These are phyloP conservation scores for Rhizopogon vesiculosus DNA, from an alignment of 768 basidiomycete species.

Conservation along the genomic window DNA sequence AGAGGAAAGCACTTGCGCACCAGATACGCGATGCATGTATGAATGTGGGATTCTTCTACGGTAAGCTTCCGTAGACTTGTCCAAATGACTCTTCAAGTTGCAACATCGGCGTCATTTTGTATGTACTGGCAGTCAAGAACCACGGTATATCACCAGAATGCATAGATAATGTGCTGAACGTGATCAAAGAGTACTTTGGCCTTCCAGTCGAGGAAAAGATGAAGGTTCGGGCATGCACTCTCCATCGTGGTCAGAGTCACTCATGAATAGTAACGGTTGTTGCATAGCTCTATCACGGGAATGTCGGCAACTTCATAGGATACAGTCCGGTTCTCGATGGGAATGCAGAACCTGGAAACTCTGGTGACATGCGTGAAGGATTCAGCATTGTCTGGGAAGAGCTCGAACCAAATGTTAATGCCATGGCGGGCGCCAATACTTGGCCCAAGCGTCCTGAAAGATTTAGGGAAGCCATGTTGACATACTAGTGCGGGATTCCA, in stretches of 20 bases:
- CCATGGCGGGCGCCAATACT: conserved; percentile 68
- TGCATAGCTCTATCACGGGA: conserved; percentile 61
- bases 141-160: conserved; percentile 61
- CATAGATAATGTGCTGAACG: conserved; percentile 41
- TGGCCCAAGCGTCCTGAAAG: conserved; percentile 67
- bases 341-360: conserved; percentile 63
- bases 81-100: background rate
- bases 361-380: conserved; percentile 90
- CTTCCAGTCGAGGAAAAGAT: conserved; percentile 60
- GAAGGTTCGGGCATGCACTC: conserved; percentile 37
- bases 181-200: conserved; percentile 59
- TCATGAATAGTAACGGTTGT: background rate
- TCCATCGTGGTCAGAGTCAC: background rate
- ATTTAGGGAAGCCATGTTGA: conserved; percentile 55
- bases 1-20: conserved; percentile 43
- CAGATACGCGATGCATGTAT: conserved; percentile 73
- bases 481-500: conserved; percentile 57
- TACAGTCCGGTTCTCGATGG: conserved; percentile 66
- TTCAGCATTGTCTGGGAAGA: conserved; percentile 82
- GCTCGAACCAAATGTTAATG: conserved; percentile 37
- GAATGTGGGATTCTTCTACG: conserved; percentile 83
- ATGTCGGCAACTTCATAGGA: conserved; percentile 70
- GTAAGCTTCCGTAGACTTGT: conserved; percentile 28
- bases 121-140: conserved; percentile 44
- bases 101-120: background rate